Evolutionary conservation across 2,329 filamentous ascomycete genomes (phyloP), one percentile per base, ranked within the genome.

Genomic region (Xylaria sp.): DNA sequence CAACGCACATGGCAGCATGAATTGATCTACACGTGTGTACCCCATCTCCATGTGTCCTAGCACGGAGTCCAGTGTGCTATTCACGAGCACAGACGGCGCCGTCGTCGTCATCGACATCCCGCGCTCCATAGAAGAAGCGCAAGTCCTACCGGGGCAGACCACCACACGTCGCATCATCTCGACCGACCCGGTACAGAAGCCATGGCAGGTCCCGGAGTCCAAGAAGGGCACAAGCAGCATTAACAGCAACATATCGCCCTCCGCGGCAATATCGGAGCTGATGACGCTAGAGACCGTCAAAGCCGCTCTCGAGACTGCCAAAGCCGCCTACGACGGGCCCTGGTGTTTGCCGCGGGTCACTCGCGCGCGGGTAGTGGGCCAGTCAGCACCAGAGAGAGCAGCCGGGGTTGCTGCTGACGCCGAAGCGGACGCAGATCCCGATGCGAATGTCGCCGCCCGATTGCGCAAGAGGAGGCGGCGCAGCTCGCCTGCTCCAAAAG

Each of bases 71-170:
- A 74, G 72, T 19, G 78, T 87, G 19, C 71, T 88, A 47, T 87
- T 81, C 72, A 77, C 82, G 64, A 84, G 79, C 63, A 66, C 72
- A 1, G 74, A 77, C 52, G 69, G 74, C 53, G 77, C 80, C 51
- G 73, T 87, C 56, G 76, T 83, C 19, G 71, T 91, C 30, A 72
- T 92, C 55, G 89, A 92, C 68, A 82, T 91, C 51, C 88, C 89
- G 23, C 76, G 78, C 16, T 90, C 89, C 1, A 82, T 92, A 46
- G 85, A 89, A 65, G 78, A 83, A 61, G 84, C 83, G 16, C 89
- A 92, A 73, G 78, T 79, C 39, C 74, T 75, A 10, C 70, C 74
- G 5, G 73, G 72, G 35, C 66, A 76, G 39, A 60, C 66, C 19
- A 71, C 74, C 57, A 61, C 63, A 53, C 74, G 76, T 54, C 76